Evolutionary conservation across 164 flowering plant species (phyloP).

Genomic region (Vitis labrusca): DNA sequence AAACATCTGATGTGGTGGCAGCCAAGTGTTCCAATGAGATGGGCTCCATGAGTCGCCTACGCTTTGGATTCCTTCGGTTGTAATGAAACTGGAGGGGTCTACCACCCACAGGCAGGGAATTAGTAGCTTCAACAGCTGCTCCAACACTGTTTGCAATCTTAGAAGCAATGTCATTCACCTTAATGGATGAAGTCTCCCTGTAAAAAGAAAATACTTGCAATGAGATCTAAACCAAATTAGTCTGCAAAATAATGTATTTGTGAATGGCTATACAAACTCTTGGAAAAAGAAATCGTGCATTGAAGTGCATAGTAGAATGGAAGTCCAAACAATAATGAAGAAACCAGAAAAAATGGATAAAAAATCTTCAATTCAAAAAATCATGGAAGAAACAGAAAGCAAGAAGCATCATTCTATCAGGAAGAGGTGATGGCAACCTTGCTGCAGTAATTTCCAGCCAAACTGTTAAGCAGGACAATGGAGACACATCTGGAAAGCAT

Average conservation of each 20-base stretch:
- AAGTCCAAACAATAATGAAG: neutral
- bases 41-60: conserved; percentile 65
- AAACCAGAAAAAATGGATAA: neutral
- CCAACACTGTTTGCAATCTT: conserved; percentile 79
- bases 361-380: neutral
- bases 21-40: conserved; percentile 21
- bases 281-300: neutral
- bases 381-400: too few species aligned
- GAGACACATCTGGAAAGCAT: conserved; percentile 89
- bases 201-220: conserved; percentile 9
- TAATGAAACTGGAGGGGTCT: conserved; percentile 59
- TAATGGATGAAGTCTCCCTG: conserved; percentile 92
- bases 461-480: conserved; percentile 82
- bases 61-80: conserved; percentile 75
- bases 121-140: conserved; percentile 84
- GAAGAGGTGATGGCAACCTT: conserved; percentile 44
- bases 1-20: conserved; percentile 23
- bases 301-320: neutral
- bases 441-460: conserved; percentile 99
- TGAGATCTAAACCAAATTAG: conserved; percentile 13
- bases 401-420: conserved; percentile 4
- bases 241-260: neutral
- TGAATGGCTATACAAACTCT: neutral
- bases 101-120: conserved; percentile 45
- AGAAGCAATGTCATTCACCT: conserved; percentile 87